Evolutionary conservation across 192 early-diverging fungal species (phyloP), one percentile per base, ranked within the genome.

Genomic region (Umbelopsis isabellina): DNA sequence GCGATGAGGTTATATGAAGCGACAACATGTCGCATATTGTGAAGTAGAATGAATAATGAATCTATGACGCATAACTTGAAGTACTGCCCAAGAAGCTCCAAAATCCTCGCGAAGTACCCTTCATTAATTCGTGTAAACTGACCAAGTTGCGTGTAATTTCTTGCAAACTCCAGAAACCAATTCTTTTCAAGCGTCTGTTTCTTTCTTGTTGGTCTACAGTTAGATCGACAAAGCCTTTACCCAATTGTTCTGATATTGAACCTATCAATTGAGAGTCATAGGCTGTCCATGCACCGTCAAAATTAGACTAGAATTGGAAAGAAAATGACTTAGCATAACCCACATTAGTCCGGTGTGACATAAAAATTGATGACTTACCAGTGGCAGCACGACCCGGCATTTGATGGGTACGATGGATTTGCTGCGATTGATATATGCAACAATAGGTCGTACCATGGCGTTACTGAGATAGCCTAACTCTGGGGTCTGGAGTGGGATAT

Each of bases 391-490:
- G 15, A 94, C 85, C 44, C 89, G 89, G 76, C 92, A 93, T 30
- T 88, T 86, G 75, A 99, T 87, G 3, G 93, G 88, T 25, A 95
- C 91, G 46, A 90, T 86, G 20, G 91, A 95, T n/a, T 91, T 88
- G 72, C 96, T 92, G 3, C 92, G 88, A 75, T 98, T 98, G 87
- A 99, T 92, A 71, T 92, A 99, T 15, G 89, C 97, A 0, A 98
- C 95, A 47, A 98, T 85, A 1, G 97, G 96, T 5, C 97, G 88
- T 23, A 98, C 90, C 68, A 97, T 81, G 21, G 96, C 95, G 21
- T 88, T 88, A 67, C 83, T 92, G 55, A 97, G 73, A 55, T 96
- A 95, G 6, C 87, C 85, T 30, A 95, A 76, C 49, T 92, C 88
- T 46, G 86, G 83, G 18, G 86, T 84, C 11, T 83, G 75, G 0